Evolutionary conservation across 2,329 filamentous ascomycete species (phyloP).

Genomic region (Trichoderma pleuroti): DNA sequence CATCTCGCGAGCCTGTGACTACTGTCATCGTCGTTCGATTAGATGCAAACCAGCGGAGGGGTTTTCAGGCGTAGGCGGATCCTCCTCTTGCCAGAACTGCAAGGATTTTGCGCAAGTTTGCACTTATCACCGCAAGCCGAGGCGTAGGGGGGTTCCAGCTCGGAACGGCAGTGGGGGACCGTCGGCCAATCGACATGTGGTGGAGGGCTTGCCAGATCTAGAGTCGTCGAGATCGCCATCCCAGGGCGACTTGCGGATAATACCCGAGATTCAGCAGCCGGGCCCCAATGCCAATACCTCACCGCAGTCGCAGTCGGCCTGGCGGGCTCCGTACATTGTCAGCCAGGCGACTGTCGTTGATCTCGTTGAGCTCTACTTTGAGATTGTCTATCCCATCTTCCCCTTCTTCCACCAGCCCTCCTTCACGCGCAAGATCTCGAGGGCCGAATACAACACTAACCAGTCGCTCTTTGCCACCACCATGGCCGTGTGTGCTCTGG

Average conservation of each 20-base stretch:
- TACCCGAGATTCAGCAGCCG: conserved; percentile 4
- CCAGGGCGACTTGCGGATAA: conserved; percentile 6
- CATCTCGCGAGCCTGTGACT: conserved; percentile 35
- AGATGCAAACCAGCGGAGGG: neutral
- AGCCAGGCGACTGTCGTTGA: conserved; percentile 32
- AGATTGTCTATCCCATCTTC: conserved; percentile 52
- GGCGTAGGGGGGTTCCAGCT: conserved; percentile 31
- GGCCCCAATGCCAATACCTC: neutral
- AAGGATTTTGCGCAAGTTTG: conserved; percentile 47
- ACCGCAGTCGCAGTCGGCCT: neutral
- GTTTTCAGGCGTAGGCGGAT: no score
- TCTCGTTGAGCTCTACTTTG: conserved; percentile 49
- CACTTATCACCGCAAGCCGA: conserved; percentile 42
- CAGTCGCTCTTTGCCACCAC: conserved; percentile 45
- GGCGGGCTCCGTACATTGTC: conserved; percentile 21
- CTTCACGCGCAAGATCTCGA: conserved; percentile 38
- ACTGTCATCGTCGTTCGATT: conserved; percentile 40
- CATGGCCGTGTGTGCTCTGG: conserved; percentile 51
- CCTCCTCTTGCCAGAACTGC: conserved; percentile 44
- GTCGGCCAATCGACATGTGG: conserved; percentile 3
- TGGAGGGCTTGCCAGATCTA: conserved; percentile 6
- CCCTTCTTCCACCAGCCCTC: conserved; percentile 50
- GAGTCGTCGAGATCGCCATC: conserved; percentile 12
- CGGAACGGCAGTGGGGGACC: neutral
- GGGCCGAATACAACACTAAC: conserved; percentile 41